Percentiles rank a stretch among this genome's conserved stretches.
Evolutionary conservation across 495 filamentous ascomycete genomes (phyloP).

Genomic region (Annulohypoxylon moriforme): DNA sequence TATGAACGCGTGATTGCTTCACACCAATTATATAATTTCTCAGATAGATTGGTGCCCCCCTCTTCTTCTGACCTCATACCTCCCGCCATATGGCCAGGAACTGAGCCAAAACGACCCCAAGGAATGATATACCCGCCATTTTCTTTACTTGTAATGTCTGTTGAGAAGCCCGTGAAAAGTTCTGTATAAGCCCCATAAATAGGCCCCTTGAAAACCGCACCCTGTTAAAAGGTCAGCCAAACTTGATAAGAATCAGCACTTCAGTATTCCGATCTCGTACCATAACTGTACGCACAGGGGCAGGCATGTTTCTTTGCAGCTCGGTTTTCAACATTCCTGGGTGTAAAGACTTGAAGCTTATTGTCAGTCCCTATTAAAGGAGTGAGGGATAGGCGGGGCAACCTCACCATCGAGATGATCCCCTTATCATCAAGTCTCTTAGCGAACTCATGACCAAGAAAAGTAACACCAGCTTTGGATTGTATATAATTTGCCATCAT

Average conservation of each 20-base stretch:
- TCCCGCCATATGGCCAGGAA: constrained; percentile 9
- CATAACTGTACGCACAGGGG: constrained; percentile 22
- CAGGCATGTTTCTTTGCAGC: constrained; percentile 42
- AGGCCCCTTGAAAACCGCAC: constrained; percentile 22
- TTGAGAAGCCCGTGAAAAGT: constrained; percentile 53
- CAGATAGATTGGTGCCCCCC: constrained; percentile 3
- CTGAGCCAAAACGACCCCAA: constrained; percentile 17
- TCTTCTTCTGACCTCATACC: constrained; percentile 6
- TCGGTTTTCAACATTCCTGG: constrained; percentile 58
- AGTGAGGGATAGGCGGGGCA: not conserved
- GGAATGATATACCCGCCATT: constrained; percentile 29
- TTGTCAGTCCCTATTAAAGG: not conserved
- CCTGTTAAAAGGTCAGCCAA: not conserved
- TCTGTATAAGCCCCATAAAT: constrained; percentile 57
- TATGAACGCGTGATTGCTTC: constrained; percentile 1
- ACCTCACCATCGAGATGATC: constrained; percentile 9
- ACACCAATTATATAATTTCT: constrained; percentile 38
- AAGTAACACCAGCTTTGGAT: constrained; percentile 27
- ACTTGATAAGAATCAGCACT: too few species aligned
- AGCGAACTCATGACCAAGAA: constrained; percentile 15
- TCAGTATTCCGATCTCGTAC: too few species aligned
- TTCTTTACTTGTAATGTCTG: constrained; percentile 39
- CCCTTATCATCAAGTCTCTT: constrained; percentile 15
- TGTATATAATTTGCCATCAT: constrained; percentile 29
- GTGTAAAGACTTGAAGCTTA: constrained; percentile 43